Percentiles rank a stretch among this genome's conserved stretches.
These are phyloP conservation scores for Kluyveromyces dobzhanskii DNA, from an alignment of 805 yeast species.

Conservation along the genomic window DNA sequence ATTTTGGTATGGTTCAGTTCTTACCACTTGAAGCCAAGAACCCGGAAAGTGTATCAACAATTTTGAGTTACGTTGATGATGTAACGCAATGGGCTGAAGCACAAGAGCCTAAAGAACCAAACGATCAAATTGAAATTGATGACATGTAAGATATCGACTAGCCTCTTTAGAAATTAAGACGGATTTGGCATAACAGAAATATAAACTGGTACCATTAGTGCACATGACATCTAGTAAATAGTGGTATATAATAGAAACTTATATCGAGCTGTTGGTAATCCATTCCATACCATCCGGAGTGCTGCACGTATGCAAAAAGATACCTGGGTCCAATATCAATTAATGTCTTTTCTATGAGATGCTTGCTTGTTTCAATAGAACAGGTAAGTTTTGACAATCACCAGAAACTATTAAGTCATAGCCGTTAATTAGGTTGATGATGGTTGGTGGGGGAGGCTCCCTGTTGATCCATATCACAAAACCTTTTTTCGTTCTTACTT, in stretches of 20 bases:
- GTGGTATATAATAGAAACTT: too few relatives aligned
- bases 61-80: conserved; percentile 88
- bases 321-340: too few relatives aligned
- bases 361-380: neutral
- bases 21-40: conserved; percentile 77
- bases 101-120: conserved; percentile 96
- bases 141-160: conserved; percentile 33
- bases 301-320: too few relatives aligned
- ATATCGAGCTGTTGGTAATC: too few relatives aligned
- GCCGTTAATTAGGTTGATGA: conserved; percentile 40
- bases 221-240: too few relatives aligned
- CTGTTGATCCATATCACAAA: conserved; percentile 54
- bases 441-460: conserved; percentile 45
- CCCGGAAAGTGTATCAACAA: conserved; percentile 69
- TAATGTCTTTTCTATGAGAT: too few relatives aligned
- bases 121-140: conserved; percentile 61
- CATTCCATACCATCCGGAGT: too few relatives aligned
- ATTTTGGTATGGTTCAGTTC: conserved; percentile 98
- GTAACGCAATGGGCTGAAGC: conserved; percentile 96
- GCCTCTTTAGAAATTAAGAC: too few relatives aligned
- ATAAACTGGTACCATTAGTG: too few relatives aligned
- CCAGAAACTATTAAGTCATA: conserved; percentile 56
- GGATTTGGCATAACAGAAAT: too few relatives aligned
- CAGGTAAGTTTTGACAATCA: conserved; percentile 53
- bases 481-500: conserved; percentile 49